Evolutionary conservation across 768 basidiomycete genomes (phyloP), one percentile per base, ranked within the genome.

Genomic region (Saitozyma podzolica): DNA sequence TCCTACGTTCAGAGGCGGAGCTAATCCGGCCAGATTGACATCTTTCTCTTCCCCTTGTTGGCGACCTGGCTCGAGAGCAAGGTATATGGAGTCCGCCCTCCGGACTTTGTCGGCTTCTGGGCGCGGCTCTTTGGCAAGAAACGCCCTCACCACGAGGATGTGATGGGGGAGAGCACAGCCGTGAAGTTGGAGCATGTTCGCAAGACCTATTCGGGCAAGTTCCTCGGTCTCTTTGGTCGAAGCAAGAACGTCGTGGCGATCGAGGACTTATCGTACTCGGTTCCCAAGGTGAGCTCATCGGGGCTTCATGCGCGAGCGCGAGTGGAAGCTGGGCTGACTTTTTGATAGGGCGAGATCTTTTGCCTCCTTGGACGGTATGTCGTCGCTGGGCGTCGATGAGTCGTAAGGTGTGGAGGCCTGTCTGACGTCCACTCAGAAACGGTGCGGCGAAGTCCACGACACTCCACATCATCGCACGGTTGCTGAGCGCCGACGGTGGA

Each of bases 381-480:
- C 29, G 29, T 29, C 2, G 29, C 5, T 29, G 29, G 29, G 29
- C 29, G 5, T 29, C 29, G 29, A 29, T 29, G 5, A 29, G 2
- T 29, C 5, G 29, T 29, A 5, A 29, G 29, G 29, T 29, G 5
- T 29, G 29, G 29, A 29, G 29, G 29, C 29, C 29, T 2, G 5
- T 2, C 29, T 29, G 29, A 29, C 29, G 29, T 5, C 29, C 5
- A 5, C 5, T 29, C 45, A 47, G 45, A 1, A 48, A 57, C 62
- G 89, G 89, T 8, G 88, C 89, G 9, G 89, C 89, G 19, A 91
- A 90, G 78, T 89, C 88, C 0, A 91, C 89, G 0, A 79, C 84
- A 0, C 81, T 91, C 37, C 87, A 87, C 2, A 84, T 90, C 56
- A 79, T 91, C 10, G 88, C 83, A 4, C 85, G 86, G 2, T 81